Base-by-base conservation (phyloP, 2,329 filamentous ascomycete genomes). In the Gliomastix tumulicola region DNA sequence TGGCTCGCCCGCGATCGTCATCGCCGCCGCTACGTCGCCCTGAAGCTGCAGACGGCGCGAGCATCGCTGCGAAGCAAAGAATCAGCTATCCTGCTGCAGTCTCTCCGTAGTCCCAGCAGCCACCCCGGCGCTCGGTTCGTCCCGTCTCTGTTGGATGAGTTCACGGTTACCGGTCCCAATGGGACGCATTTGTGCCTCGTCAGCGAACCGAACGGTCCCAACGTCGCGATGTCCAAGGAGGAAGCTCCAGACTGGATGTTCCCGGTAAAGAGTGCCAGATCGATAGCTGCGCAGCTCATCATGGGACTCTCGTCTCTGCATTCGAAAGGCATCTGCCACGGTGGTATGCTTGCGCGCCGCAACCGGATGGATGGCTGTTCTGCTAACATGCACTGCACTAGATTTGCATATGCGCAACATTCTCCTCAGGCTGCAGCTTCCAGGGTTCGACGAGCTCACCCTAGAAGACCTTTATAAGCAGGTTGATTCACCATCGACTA, bases 341-440 rank as follows among this genome's bases (percentile, higher is more conserved):
- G 62, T 23, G 47, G 49, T 53, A 17, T n/a, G n/a, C n/a, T n/a
- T n/a, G n/a, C n/a, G n/a, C n/a, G n/a, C n/a, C n/a, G n/a, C n/a
- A n/a, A n/a, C n/a, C n/a, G n/a, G n/a, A n/a, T n/a, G n/a, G n/a
- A n/a, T n/a, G n/a, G n/a, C n/a, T n/a, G n/a, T n/a, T n/a, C n/a
- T n/a, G n/a, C n/a, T n/a, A n/a, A n/a, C n/a, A n/a, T n/a, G n/a
- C n/a, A 28, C 22, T 13, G 13, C 9, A 17, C n/a, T 21, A 44
- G 60, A 58, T 30, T 50, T 62, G 20, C 57, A 60, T 30, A 56
- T 56, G 12, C 58, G 56, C 28, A 62, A 62, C 41, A 50, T 62
- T 39, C 54, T 63, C 30, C 60, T 62, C 36, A n/a, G n/a, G n/a
- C n/a, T n/a, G n/a, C n/a, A n/a, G n/a, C n/a, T n/a, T n/a, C n/a